Percentiles rank a stretch among this genome's conserved stretches.
Conservation (phyloP, 2,329 filamentous ascomycete species). For the Phialophora macrospora region DNA sequence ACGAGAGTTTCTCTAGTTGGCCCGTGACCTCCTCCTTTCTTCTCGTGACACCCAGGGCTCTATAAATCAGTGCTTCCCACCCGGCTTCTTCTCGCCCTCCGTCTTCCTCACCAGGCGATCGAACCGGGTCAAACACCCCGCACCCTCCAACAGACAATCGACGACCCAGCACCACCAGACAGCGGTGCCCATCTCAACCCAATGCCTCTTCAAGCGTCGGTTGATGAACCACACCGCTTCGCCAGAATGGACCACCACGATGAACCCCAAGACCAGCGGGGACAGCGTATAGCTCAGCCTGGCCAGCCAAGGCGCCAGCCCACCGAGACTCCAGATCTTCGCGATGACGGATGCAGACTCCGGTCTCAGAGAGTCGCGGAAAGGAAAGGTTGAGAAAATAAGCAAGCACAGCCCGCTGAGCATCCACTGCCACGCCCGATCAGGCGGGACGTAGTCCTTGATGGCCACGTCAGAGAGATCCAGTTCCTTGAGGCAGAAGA, state of each 20-base stretch:
- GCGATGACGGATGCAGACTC: slow-evolving; percentile 55
- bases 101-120: slow-evolving; percentile 16
- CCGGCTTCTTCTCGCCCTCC: slow-evolving; percentile 23
- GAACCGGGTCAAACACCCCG: slow-evolving; percentile 23
- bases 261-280: slow-evolving; percentile 61
- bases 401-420: slow-evolving; percentile 42
- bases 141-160: slow-evolving; percentile 59
- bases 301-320: slow-evolving; percentile 63
- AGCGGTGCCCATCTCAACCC: slow-evolving; percentile 54
- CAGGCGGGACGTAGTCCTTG: slow-evolving; percentile 57
- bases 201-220: slow-evolving; percentile 56
- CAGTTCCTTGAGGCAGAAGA: slow-evolving; percentile 63
- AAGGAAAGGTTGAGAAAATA: slow-evolving; percentile 61
- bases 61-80: slow-evolving; percentile 20
- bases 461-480: slow-evolving; percentile 63
- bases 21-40: background rate
- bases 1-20: background rate
- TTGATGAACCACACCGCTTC: slow-evolving; percentile 63
- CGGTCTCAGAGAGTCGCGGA: slow-evolving; percentile 59
- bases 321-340: slow-evolving; percentile 52
- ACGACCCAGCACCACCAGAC: slow-evolving; percentile 62
- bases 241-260: slow-evolving; percentile 66
- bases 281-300: slow-evolving; percentile 64
- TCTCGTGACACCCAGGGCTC: background rate
- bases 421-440: slow-evolving; percentile 28